Evolutionary conservation across 441 rosid species (phyloP), one percentile per base, ranked within the genome.

Genomic region (Populus hybrid): DNA sequence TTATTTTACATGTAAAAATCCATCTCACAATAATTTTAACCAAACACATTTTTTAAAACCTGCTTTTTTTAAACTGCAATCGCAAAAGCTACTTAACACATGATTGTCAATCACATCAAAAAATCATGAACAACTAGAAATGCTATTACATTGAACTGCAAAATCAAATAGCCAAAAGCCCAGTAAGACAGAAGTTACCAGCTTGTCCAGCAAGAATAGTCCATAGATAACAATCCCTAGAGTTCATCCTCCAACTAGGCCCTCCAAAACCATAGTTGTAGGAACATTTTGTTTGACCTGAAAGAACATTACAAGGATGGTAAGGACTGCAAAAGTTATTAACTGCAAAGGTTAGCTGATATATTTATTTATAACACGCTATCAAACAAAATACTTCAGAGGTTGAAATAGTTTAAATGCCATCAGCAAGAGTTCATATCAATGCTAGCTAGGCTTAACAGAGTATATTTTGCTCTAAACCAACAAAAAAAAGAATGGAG

Each of bases 181-280:
- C 68, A 59, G 63, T 45, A 31, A n/a, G 16, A 69, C 29, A 73
- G 31, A 74, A 63, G 45, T 12, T 83, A 92, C 97, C 96, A 61
- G 94, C 93, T 83, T 87, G 95, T 76, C 85, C 91, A 66, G 88
- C 84, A 16, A 90, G 16, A 69, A 90, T 53, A 42, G 78, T 84
- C 94, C 89, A 90, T 69, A 83, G 73, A 76, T 86, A 78, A 80
- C 85, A 74, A 82, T 87, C 75, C 71, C 69, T 67, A 31, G 31
- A 67, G 80, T 75, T 81, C 42, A 64, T 75, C 68, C 79, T 33
- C 87, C 87, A 68, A 28, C 69, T 31, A 66, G 72, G 81, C 35
- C 83, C 64, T 81, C 81, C 81, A 45, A 31, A 81, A 68, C 76
- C 83, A 78, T 66, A 78, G 21, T 73, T 83, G 79, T 76, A 33